Base-by-base conservation (phyloP, 192 early-diverging fungal genomes). In the Pilaira anomala region DNA sequence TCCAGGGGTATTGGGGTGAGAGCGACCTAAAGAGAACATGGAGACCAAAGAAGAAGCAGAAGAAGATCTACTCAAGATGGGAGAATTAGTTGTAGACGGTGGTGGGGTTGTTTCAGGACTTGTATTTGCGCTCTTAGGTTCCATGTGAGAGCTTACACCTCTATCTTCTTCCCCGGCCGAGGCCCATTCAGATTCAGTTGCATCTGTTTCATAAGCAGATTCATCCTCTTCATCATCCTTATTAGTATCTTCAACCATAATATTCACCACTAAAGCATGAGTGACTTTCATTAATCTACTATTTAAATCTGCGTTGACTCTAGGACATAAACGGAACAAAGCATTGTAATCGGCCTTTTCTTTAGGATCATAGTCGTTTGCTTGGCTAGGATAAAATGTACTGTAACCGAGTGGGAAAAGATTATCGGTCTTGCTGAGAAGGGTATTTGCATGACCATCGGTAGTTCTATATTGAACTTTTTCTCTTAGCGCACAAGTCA, bases 401-500 rank as follows among this genome's bases (percentile, higher is more conserved):
- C 65, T 67, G 25, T 46, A 55, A n/a, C 74, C 74, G 42, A 76
- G 66, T n/a, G 74, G 74, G 25, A 60, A 68, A 11, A 21, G n/a
- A 16, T 73, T 48, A 19, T 76, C 74, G 13, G 51, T 44, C 25
- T 62, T 44, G 16, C 49, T 25, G 24, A 65, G n/a, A 5, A 66
- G 16, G 6, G 63, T 67, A 28, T 55, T 52, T 22, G 40, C 56
- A n/a, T 66, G 29, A 9, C 25, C 21, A 28, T 58, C 74, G 18
- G 70, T 73, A 11, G 69, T 76, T 19, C 63, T 58, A 62, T 72
- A 76, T n/a, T 69, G 55, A 22, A 73, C 36, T 24, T 42, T 50
- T 62, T 76, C 74, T 36, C 67, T 66, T 24, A 76, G 46, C 14
- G 66, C 74, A 73, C 62, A 76, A 25, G 71, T 60, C 3, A 76